phyloP scores from a whole-genome alignment of 1,139 yeast genomes.

The Candida labiduridarum region DNA sequence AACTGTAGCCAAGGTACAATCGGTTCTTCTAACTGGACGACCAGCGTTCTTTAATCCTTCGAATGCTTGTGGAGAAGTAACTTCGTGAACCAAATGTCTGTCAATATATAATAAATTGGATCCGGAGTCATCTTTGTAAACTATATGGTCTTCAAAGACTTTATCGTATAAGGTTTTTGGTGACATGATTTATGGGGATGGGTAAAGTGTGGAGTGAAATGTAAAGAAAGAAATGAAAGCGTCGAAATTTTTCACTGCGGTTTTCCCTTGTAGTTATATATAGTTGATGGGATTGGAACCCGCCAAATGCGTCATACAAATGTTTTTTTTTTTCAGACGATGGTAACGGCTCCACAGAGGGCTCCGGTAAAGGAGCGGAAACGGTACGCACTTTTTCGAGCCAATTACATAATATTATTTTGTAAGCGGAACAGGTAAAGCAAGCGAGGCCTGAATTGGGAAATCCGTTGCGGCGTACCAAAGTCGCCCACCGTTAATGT shows the following conservation, averaged over 20 bases:
- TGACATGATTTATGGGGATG: slow-evolving; percentile 13
- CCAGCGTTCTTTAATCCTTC: slow-evolving; percentile 91
- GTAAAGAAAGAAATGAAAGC: too few relatives aligned
- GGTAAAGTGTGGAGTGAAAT: neutral
- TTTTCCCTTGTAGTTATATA: neutral
- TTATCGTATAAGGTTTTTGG: slow-evolving; percentile 89
- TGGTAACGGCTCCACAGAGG: too few relatives aligned
- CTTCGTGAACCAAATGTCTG: slow-evolving; percentile 97
- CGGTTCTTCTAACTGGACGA: slow-evolving; percentile 85
- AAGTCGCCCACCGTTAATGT: too few relatives aligned
- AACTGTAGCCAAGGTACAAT: slow-evolving; percentile 95
- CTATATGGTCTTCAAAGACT: slow-evolving; percentile 92
- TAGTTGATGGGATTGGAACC: neutral
- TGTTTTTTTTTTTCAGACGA: neutral
- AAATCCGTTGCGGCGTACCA: too few relatives aligned
- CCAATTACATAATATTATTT: neutral
- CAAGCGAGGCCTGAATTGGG: neutral
- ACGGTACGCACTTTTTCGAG: neutral
- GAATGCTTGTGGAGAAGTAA: slow-evolving; percentile 97
- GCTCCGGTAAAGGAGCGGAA: slow-evolving; percentile 10
- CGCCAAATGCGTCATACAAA: neutral
- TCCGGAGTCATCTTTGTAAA: slow-evolving; percentile 84
- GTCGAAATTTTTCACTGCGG: neutral
- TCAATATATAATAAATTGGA: slow-evolving; percentile 87
- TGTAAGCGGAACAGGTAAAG: neutral